These are phyloP conservation scores for Grosmannia serpens DNA, from an alignment of 2,329 filamentous ascomycete species.

Conservation along the genomic window DNA sequence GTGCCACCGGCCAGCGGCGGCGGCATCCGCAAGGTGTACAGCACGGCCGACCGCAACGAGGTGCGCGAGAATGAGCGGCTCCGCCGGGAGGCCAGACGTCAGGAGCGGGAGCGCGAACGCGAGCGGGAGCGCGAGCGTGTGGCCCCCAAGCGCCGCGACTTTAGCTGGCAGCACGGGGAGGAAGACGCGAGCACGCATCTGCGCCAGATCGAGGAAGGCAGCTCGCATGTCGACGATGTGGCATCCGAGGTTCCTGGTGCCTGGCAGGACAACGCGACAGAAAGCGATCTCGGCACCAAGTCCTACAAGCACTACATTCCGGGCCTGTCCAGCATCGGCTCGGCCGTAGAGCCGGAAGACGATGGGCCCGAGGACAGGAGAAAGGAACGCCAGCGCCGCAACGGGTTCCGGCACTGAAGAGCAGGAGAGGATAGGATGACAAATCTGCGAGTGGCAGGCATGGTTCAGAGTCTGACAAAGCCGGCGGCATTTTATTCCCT, in stretches of 20 bases:
- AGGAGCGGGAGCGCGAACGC: slow-evolving; percentile 34
- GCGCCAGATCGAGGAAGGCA: slow-evolving; percentile 20
- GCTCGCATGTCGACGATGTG: slow-evolving; percentile 17
- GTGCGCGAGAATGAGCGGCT: slow-evolving; percentile 41
- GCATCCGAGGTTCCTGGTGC: slow-evolving; percentile 24
- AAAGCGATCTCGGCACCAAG: slow-evolving; percentile 44
- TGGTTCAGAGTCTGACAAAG: neutral
- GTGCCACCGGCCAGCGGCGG: slow-evolving; percentile 11
- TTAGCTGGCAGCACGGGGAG: slow-evolving; percentile 39
- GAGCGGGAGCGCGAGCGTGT: slow-evolving; percentile 9
- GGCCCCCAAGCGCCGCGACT: slow-evolving; percentile 31
- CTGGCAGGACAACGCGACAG: slow-evolving; percentile 17
- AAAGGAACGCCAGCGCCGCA: slow-evolving; percentile 21
- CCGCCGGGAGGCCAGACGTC: slow-evolving; percentile 41
- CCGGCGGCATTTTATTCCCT: neutral
- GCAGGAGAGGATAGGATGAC: no score
- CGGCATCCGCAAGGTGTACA: slow-evolving; percentile 52
- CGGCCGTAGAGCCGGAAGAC: slow-evolving; percentile 17
- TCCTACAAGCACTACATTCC: slow-evolving; percentile 45
- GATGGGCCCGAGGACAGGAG: slow-evolving; percentile 31
- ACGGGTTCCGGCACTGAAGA: slow-evolving; percentile 10
- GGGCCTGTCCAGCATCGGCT: slow-evolving; percentile 29
- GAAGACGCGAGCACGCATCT: slow-evolving; percentile 15
- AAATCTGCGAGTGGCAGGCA: no score
- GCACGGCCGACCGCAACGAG: slow-evolving; percentile 42